Evolutionary conservation across 768 basidiomycete species (phyloP).

Genomic region (Lactarius deliciosus): DNA sequence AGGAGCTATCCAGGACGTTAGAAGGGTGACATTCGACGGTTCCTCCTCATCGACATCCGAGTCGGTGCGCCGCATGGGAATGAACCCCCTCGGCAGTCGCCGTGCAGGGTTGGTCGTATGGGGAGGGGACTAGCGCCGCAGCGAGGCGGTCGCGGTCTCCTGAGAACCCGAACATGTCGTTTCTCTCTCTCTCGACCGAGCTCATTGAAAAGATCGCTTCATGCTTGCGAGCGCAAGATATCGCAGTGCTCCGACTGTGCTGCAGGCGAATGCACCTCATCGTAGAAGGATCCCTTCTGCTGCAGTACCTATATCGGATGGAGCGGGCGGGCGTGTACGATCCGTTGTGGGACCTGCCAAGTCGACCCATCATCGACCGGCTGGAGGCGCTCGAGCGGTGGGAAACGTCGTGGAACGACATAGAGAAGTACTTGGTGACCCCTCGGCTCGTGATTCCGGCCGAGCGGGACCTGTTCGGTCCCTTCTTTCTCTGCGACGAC

Average conservation of each 20-base stretch:
- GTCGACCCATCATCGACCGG: constrained; percentile 6
- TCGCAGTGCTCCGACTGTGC: constrained; percentile 1
- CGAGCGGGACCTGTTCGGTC: constrained; percentile 19
- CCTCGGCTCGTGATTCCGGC: constrained; percentile 18
- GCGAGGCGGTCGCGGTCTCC: not conserved
- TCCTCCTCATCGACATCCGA: too few relatives aligned
- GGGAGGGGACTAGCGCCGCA: not conserved
- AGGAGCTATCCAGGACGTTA: too few relatives aligned
- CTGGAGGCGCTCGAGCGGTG: constrained; percentile 17
- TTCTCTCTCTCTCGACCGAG: constrained; percentile 15
- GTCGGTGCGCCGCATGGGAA: not conserved
- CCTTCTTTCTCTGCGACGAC: constrained; percentile 21
- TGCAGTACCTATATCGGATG: constrained; percentile 13
- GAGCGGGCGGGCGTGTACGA: constrained; percentile 10
- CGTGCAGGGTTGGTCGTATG: not conserved
- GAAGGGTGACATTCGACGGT: too few relatives aligned
- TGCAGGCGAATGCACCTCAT: constrained; percentile 4
- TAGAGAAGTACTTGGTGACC: not conserved
- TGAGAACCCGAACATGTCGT: constrained; percentile 15
- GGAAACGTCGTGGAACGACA: constrained; percentile 15
- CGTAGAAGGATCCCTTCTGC: constrained; percentile 11
- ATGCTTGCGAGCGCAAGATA: constrained; percentile 1
- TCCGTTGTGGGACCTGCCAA: constrained; percentile 6
- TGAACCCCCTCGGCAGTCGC: constrained; percentile 12
- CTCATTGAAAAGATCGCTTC: constrained; percentile 18